Percentiles rank a stretch among this genome's conserved stretches.
phyloP scores from a whole-genome alignment of 2,329 filamentous ascomycete genomes.

The Ophiostoma triangulosporum region DNA sequence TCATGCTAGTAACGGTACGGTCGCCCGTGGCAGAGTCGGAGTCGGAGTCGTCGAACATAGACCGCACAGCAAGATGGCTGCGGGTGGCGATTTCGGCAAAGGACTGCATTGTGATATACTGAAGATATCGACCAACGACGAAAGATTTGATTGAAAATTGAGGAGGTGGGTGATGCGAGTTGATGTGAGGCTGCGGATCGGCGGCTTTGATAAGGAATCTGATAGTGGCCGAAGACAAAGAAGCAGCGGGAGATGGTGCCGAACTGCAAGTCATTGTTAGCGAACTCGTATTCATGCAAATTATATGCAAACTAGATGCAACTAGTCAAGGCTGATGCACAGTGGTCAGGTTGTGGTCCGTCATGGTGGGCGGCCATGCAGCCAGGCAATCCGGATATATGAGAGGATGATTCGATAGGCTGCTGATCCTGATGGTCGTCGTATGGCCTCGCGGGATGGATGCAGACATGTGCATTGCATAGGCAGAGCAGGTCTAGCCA shows the following conservation, averaged over 20 bases:
- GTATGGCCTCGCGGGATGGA: neutral
- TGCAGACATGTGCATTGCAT: neutral
- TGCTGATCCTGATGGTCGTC: no score
- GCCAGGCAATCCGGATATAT: neutral
- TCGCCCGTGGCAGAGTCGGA: conserved; percentile 29
- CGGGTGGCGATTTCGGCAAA: conserved; percentile 26
- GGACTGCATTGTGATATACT: conserved; percentile 22
- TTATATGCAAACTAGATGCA: conserved; percentile 39
- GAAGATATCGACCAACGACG: neutral
- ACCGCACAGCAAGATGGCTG: conserved; percentile 35
- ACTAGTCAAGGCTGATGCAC: neutral
- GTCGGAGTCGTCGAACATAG: conserved; percentile 8
- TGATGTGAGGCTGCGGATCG: neutral
- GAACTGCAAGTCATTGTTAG: neutral
- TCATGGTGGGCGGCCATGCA: neutral
- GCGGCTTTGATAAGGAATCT: neutral
- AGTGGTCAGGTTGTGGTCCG: neutral
- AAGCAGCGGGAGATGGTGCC: neutral
- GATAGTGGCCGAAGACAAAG: neutral
- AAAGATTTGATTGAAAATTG: neutral
- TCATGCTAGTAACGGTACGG: conserved; percentile 60
- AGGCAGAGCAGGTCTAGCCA: no score
- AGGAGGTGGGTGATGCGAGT: neutral
- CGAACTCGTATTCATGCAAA: neutral
- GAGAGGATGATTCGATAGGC: neutral